phyloP scores from a whole-genome alignment of 257 asterid genomes.

The Euphrasia confusa region DNA sequence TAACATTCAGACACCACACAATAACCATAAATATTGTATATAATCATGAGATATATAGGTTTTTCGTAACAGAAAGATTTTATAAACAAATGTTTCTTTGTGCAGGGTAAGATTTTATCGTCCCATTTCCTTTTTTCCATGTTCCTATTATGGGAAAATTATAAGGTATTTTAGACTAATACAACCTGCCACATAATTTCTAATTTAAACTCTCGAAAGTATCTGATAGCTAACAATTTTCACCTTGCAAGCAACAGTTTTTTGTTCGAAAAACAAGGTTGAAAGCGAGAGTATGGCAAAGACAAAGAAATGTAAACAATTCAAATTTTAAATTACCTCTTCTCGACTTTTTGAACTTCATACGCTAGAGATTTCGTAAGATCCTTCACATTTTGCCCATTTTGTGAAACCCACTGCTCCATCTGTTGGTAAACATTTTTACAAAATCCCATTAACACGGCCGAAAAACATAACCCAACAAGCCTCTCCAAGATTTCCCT shows the following conservation, averaged over 20 bases:
- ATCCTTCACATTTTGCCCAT: constrained; percentile 38
- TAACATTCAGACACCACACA: too few species aligned
- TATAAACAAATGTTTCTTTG: too few species aligned
- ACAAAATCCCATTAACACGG: constrained; percentile 26
- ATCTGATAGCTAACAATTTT: too few species aligned
- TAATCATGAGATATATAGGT: too few species aligned
- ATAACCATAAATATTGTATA: too few species aligned
- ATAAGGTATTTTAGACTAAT: too few species aligned
- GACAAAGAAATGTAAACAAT: constrained; percentile 10
- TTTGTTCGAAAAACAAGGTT: neutral
- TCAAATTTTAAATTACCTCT: constrained; percentile 43
- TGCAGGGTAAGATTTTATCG: too few species aligned
- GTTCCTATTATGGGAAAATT: too few species aligned
- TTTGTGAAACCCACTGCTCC: constrained; percentile 67
- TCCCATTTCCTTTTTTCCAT: too few species aligned
- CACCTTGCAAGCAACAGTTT: neutral
- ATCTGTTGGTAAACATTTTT: constrained; percentile 46
- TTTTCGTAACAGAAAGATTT: too few species aligned
- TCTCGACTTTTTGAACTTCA: constrained; percentile 41
- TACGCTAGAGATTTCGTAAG: constrained; percentile 42
- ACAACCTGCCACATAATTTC: too few species aligned
- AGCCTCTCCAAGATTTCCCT: constrained; percentile 79
- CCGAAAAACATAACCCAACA: constrained; percentile 44
- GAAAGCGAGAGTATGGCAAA: constrained; percentile 4
- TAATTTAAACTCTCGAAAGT: too few species aligned